Evolutionary conservation across 371 early-diverging fungal species (phyloP), one percentile per base, ranked within the genome.

Genomic region (Mortierella sp.): DNA sequence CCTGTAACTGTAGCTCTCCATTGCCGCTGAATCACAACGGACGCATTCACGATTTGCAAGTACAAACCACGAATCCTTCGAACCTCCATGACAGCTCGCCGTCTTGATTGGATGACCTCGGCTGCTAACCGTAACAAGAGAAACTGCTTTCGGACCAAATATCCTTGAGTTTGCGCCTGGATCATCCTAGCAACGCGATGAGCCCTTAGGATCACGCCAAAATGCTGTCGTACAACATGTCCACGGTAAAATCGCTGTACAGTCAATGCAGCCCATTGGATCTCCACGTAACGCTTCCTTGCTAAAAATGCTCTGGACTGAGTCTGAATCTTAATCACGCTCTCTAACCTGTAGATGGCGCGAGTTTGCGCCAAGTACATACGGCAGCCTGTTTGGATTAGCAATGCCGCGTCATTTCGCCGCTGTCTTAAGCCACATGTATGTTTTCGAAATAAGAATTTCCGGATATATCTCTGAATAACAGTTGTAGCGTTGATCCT

Each of bases 381-480:
- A 28, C 83, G 75, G 64, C 74, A 78, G 17, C 70, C 68, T 12
- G 75, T 70, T 56, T 78, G 82, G 37, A 82, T 82, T n/a, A 72
- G 35, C 1, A 68, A 5, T 15, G 76, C 82, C 0, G 76, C 76
- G 0, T 68, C 58, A 26, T 69, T 23, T 34, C 29, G 49, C 22
- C 60, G 70, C 8, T 43, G 31, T 17, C 29, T 66, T 40, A 42
- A 2, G 19, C 35, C 26, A 26, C 47, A 37, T 9, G 37, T 47
- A 17, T 45, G 68, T 53, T 66, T 75, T 8, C 60, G 45, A 7
- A 54, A 19, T 13, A 76, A 42, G 23, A 40, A 69, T 22, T 32
- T 60, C n/a, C 82, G 72, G 29, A 82, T 66, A 23, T 60, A 40
- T 29, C 61, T 74, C 45, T 83, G 83, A 22, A 83, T 66, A 9